Evolutionary conservation across 192 early-diverging fungal species (phyloP).

Genomic region (Coemansia sp.): DNA sequence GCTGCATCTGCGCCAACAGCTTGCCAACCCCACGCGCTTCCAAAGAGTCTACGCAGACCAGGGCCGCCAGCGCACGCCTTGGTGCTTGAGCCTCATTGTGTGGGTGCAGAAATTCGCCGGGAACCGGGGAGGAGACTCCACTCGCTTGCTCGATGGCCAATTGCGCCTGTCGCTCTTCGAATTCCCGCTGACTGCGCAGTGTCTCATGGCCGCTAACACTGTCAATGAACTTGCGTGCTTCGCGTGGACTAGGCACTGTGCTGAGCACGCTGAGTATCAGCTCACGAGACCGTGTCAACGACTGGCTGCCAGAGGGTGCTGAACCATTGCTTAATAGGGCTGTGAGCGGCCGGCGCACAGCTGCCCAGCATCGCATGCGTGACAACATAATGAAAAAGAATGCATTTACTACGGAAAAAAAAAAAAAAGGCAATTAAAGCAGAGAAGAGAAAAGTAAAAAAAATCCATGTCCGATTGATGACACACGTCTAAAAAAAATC

Average conservation of each 20-base stretch:
- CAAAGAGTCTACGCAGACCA: conserved; percentile 11
- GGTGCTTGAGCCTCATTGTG: conserved; percentile 3
- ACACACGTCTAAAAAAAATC: background rate
- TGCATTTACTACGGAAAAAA: background rate
- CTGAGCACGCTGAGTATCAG: conserved; percentile 54
- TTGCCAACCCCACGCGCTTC: background rate
- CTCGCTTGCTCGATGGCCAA: conserved; percentile 21
- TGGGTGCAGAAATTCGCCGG: conserved; percentile 16
- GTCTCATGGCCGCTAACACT: conserved; percentile 48
- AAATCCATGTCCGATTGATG: background rate
- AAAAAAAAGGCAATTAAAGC: background rate
- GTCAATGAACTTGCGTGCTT: conserved; percentile 54
- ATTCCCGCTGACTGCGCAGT: conserved; percentile 46
- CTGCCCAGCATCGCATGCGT: background rate
- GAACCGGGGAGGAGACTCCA: conserved; percentile 11
- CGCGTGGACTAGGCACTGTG: conserved; percentile 52
- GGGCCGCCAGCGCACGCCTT: conserved; percentile 28
- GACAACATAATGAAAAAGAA: background rate
- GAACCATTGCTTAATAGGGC: background rate
- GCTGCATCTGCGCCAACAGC: conserved; percentile 55
- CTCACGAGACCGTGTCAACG: conserved; percentile 33
- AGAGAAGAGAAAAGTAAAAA: background rate
- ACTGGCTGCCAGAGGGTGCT: background rate
- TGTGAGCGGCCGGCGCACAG: background rate
- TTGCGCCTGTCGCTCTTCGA: conserved; percentile 41